These are phyloP conservation scores for Mortierella sp. DNA, from an alignment of 371 early-diverging fungal species.

Conservation along the genomic window DNA sequence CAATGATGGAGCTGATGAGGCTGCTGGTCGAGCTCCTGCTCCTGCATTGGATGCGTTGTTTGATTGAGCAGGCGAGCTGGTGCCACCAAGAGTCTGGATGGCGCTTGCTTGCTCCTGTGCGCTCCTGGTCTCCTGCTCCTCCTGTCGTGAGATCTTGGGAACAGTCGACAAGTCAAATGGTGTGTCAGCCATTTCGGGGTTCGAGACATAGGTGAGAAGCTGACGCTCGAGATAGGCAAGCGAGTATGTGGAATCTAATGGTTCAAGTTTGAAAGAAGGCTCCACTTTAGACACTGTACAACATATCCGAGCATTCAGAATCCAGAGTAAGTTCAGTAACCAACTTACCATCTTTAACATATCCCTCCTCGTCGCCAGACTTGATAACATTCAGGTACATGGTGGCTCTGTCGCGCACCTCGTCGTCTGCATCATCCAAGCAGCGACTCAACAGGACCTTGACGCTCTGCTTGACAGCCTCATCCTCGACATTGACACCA, in stretches of 20 bases:
- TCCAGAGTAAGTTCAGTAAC: not conserved
- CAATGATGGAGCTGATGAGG: constrained; percentile 54
- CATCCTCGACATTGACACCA: constrained; percentile 84
- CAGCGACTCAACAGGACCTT: constrained; percentile 90
- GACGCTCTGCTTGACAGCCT: constrained; percentile 81
- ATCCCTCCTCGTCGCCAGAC: constrained; percentile 65
- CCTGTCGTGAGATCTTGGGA: constrained; percentile 85
- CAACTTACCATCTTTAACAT: constrained; percentile 69
- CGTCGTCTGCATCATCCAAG: constrained; percentile 97
- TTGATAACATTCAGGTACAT: constrained; percentile 87
- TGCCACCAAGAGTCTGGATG: constrained; percentile 35
- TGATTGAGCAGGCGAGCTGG: constrained; percentile 38
- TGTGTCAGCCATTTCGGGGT: constrained; percentile 64
- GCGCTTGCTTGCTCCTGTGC: constrained; percentile 48
- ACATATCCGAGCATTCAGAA: no score
- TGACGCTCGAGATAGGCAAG: constrained; percentile 88
- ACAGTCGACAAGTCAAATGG: constrained; percentile 85
- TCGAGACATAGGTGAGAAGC: constrained; percentile 84
- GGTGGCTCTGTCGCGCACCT: constrained; percentile 97
- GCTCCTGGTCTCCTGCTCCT: constrained; percentile 76
- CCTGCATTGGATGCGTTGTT: constrained; percentile 39
- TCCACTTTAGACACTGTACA: no score
- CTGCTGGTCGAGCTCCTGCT: constrained; percentile 33
- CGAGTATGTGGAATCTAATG: constrained; percentile 80
- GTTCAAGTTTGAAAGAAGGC: no score